Conservation (phyloP, 371 early-diverging fungal species). For the Capniomyces stellatus region DNA sequence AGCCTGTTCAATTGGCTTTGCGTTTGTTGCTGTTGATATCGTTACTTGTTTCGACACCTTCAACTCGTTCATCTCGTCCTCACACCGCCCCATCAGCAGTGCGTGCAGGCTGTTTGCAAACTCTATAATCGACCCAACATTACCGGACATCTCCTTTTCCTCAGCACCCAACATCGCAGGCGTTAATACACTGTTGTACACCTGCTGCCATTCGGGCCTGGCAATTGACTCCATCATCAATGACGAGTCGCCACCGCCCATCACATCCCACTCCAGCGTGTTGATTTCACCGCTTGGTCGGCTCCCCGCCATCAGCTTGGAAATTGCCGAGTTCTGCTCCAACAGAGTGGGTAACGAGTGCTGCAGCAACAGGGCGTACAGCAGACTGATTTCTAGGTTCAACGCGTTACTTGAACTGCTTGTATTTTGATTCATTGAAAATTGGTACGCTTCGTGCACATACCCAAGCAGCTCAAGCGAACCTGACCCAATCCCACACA, state of each 20-base stretch:
- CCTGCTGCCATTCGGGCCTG: slow-evolving; percentile 10
- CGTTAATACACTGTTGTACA: slow-evolving; percentile 13
- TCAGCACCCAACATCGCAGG: slow-evolving; percentile 14
- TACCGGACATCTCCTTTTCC: slow-evolving; percentile 11
- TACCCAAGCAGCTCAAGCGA: slow-evolving; percentile 3
- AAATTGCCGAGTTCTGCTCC: neutral
- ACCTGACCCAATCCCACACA: neutral
- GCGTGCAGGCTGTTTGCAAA: slow-evolving; percentile 10
- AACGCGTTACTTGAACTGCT: neutral
- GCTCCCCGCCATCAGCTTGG: neutral
- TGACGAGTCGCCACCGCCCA: neutral
- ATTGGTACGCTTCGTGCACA: slow-evolving; percentile 1
- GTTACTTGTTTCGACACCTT: slow-evolving; percentile 6
- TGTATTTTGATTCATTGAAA: neutral
- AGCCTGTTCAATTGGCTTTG: too few species aligned
- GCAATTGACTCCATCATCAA: neutral
- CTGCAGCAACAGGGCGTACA: slow-evolving; percentile 10
- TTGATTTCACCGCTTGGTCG: neutral
- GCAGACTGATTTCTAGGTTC: neutral
- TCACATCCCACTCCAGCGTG: neutral
- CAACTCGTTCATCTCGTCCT: slow-evolving; percentile 6
- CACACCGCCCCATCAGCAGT: slow-evolving; percentile 5
- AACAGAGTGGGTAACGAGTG: slow-evolving; percentile 5
- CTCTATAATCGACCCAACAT: slow-evolving; percentile 2
- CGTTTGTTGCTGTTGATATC: neutral